Base-by-base conservation (phyloP, 225 moss, liverwort and hornwort species). In the Thuidium tamariscinum region DNA sequence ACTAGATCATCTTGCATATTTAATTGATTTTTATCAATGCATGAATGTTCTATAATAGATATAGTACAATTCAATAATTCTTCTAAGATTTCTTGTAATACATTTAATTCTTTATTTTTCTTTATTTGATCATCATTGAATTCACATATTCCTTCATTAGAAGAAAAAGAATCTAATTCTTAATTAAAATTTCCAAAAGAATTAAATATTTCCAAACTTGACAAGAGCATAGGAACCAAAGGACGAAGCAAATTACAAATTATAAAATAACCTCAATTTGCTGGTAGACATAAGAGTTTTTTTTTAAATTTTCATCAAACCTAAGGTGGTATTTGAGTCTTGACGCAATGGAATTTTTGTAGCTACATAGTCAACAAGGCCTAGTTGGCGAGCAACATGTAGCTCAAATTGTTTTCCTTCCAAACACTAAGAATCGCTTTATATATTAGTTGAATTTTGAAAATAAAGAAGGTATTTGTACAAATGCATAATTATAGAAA, bases 1-100 rank as follows among this genome's bases (percentile, higher is more conserved):
- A 83, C 89, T 21, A 93, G 46, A 27, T 92, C 89, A 67, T 93
- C 90, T 82, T 92, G 90, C 64, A 93, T 92, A 55, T 75, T 85
- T 64, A 88, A 56, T 86, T 84, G 79, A 42, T 61, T 76, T 34
- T 90, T 81, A 39, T 88, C 86, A 56, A 82, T 52, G 62, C 90
- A 90, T 60, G 68, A 59, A 75, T 93, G 91, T 29, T 37, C 86
- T 7, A 90, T 79, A 62, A 60, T 81, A 89, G 78, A 83, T 54
- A 72, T 87, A 12, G 81, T 84, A 21, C 41, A 82, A 78, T 71
- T 82, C 41, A 92, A 62, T 34, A 93, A 80, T 57, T 87, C 89
- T 82, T 92, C 90, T 56, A 92, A 69, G 13, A 92, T 89, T 85
- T 89, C 86, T 84, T 86, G 78, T 81, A 93, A 70, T 2, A 86